Evolutionary conservation across 495 filamentous ascomycete species (phyloP).

Genomic region (Aspergillus indologenus): DNA sequence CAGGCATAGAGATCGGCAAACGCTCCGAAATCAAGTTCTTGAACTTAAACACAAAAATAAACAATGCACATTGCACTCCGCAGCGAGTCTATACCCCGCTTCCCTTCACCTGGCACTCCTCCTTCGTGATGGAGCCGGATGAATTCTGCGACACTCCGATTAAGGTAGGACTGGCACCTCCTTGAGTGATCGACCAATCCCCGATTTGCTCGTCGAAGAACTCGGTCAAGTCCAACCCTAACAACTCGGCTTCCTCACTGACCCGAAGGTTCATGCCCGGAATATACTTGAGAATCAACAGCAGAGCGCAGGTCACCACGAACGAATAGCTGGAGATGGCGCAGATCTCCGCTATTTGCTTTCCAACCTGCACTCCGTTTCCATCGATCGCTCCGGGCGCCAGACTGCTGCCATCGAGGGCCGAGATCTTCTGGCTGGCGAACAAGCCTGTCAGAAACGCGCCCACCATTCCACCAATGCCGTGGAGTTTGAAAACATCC

Average conservation of each 20-base stretch:
- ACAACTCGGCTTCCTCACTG: constrained; percentile 53
- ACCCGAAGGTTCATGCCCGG: constrained; percentile 57
- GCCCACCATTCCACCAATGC: constrained; percentile 58
- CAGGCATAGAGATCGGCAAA: background rate
- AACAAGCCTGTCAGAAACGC: constrained; percentile 62
- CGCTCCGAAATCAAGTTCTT: background rate
- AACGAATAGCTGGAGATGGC: constrained; percentile 57
- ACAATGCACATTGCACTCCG: background rate
- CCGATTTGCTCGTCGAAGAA: constrained; percentile 62
- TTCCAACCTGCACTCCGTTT: constrained; percentile 55
- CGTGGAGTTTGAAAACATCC: constrained; percentile 64
- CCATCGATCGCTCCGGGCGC: constrained; percentile 54
- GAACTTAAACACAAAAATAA: background rate
- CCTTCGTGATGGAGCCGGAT: constrained; percentile 11
- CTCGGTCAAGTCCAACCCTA: constrained; percentile 54
- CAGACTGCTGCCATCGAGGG: constrained; percentile 47
- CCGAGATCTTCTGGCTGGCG: constrained; percentile 43
- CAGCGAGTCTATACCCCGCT: constrained; percentile 6
- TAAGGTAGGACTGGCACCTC: constrained; percentile 21
- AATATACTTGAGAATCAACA: constrained; percentile 56
- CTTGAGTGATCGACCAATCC: constrained; percentile 30
- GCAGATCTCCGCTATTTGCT: constrained; percentile 57
- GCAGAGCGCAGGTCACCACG: constrained; percentile 49
- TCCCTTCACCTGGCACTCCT: constrained; percentile 7
- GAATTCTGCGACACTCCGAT: constrained; percentile 21